A percentile compares a stretch with the other conserved stretches of the same genome.
Conservation (phyloP, 2,329 filamentous ascomycete species). For the Trichoderma pleuroti region DNA sequence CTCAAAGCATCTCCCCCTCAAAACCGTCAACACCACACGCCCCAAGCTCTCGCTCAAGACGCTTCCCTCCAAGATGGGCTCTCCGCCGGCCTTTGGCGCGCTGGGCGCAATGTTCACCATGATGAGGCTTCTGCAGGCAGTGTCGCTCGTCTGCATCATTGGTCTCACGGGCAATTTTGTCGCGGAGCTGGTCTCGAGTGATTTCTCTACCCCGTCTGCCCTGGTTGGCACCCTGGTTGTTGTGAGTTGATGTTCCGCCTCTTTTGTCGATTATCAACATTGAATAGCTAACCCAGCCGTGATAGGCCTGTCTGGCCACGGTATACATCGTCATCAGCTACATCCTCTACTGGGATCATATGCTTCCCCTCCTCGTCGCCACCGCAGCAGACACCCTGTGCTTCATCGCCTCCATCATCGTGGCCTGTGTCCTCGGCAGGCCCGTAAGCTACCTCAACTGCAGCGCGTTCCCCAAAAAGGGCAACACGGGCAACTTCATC, state of each 20-base stretch:
- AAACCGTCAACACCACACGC: conserved; percentile 38
- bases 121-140: neutral
- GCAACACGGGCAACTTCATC: conserved; percentile 44
- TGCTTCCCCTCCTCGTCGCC: neutral
- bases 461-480: conserved; percentile 44
- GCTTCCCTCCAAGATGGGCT: neutral
- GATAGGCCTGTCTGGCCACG: conserved; percentile 62
- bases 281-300: neutral
- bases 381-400: neutral
- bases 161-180: conserved; percentile 82
- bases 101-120: neutral
- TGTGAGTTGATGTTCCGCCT: too few relatives aligned
- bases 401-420: neutral
- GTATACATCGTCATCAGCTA: conserved; percentile 77
- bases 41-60: conserved; percentile 45
- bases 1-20: conserved; percentile 41
- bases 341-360: conserved; percentile 46
- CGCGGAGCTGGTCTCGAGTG: neutral
- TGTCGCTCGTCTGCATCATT: conserved; percentile 66
- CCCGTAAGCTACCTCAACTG: conserved; percentile 66
- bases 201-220: conserved; percentile 57
- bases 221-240: conserved; percentile 76
- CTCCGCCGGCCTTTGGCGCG: neutral
- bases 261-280: neutral
- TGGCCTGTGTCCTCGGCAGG: neutral